A percentile compares a stretch with the other conserved stretches of the same genome.
phyloP scores from a whole-genome alignment of 345 rosid species.

The Excoecaria agallocha region DNA sequence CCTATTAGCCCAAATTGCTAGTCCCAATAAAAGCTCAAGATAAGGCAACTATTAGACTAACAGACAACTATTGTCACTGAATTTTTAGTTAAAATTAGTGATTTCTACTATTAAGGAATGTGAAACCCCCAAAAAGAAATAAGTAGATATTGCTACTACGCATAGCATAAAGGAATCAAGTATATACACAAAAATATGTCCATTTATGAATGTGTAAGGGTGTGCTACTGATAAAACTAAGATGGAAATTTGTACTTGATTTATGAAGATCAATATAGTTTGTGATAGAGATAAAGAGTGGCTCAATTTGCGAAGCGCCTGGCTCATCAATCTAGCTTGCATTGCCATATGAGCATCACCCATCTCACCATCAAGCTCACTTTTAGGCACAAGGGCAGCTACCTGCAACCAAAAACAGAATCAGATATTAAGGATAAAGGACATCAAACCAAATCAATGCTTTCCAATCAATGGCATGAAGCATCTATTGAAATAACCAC shows the following conservation, averaged over 20 bases:
- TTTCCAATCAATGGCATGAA: not conserved
- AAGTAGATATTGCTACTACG: not conserved
- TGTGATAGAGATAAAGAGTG: slow-evolving; percentile 87
- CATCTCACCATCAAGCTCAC: slow-evolving; percentile 99
- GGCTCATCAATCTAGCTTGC: slow-evolving; percentile 99
- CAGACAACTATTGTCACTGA: not conserved
- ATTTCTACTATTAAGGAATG: no score
- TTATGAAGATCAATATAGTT: slow-evolving; percentile 71
- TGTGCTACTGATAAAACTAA: not conserved
- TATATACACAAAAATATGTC: not conserved
- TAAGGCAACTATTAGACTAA: not conserved
- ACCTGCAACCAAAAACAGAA: slow-evolving; percentile 47
- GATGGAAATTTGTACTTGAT: slow-evolving; percentile 51
- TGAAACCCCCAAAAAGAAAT: no score
- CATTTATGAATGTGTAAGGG: not conserved
- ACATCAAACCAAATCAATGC: not conserved
- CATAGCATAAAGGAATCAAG: not conserved
- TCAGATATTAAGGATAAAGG: not conserved
- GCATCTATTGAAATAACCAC: not conserved
- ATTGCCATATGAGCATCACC: slow-evolving; percentile 99
- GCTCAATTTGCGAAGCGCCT: slow-evolving; percentile 94
- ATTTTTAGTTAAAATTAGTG: not conserved
- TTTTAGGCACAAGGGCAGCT: slow-evolving; percentile 98
- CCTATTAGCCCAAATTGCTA: not conserved
- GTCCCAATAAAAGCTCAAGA: not conserved